Evolutionary conservation across 176 grass and related monocot genomes (phyloP).

Genomic region (Lolium rigidum): DNA sequence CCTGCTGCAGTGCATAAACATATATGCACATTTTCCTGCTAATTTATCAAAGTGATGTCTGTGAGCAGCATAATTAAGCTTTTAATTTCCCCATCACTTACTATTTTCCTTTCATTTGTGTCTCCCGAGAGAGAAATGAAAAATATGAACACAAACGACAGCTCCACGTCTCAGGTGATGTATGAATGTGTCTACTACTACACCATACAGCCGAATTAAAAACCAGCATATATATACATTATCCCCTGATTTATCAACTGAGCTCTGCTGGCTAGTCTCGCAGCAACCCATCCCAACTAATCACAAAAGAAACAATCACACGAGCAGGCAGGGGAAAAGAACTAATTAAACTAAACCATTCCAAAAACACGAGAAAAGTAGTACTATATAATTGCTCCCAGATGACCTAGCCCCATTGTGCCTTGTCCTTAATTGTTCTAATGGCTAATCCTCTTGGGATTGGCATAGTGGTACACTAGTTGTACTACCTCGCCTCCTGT

Average conservation of each 20-base stretch:
- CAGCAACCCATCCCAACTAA: slow-evolving; percentile 55
- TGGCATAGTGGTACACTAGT: neutral
- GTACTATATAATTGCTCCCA: slow-evolving; percentile 30
- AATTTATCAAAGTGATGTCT: slow-evolving; percentile 42
- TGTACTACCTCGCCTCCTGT: neutral
- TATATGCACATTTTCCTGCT: neutral
- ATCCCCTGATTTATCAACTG: slow-evolving; percentile 50
- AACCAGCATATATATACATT: slow-evolving; percentile 15
- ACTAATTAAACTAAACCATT: slow-evolving; percentile 16
- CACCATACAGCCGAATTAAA: slow-evolving; percentile 30
- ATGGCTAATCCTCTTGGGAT: slow-evolving; percentile 19
- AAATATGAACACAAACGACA: slow-evolving; percentile 23
- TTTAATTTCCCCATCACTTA: slow-evolving; percentile 39
- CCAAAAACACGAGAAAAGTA: slow-evolving; percentile 36
- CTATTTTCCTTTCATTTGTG: slow-evolving; percentile 24
- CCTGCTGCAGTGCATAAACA: neutral
- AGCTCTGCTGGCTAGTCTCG: slow-evolving; percentile 35
- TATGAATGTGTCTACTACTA: slow-evolving; percentile 42
- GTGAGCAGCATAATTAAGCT: slow-evolving; percentile 21
- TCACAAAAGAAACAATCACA: slow-evolving; percentile 54
- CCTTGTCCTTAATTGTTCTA: slow-evolving; percentile 19
- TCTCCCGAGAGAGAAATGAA: neutral
- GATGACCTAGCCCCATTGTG: slow-evolving; percentile 40
- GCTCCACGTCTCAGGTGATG: slow-evolving; percentile 52
- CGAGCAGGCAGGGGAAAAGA: slow-evolving; percentile 39